These are phyloP conservation scores for Leccinellum rugosiceps DNA, from an alignment of 768 basidiomycete species.

Conservation along the genomic window DNA sequence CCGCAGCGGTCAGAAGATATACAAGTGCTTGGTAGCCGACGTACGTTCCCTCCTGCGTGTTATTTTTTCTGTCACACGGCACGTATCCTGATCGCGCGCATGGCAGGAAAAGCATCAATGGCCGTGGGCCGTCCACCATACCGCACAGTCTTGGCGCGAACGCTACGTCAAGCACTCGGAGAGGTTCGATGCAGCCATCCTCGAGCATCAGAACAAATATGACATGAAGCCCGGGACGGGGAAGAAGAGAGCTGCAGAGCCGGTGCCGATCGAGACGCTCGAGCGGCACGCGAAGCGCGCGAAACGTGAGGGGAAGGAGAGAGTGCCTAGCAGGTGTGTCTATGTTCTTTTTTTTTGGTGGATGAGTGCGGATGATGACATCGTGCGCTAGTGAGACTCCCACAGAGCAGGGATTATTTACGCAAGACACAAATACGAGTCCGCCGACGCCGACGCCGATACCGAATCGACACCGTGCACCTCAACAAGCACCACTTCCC, in stretches of 20 bases:
- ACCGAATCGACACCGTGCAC: not conserved
- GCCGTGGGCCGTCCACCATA: conserved; percentile 50
- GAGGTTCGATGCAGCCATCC: conserved; percentile 43
- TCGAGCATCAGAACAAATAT: conserved; percentile 36
- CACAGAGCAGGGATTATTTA: not conserved
- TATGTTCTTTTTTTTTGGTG: not conserved
- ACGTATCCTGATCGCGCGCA: not conserved
- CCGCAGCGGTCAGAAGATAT: conserved; percentile 47
- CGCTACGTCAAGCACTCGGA: conserved; percentile 48
- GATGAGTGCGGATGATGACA: not conserved
- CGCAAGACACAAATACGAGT: not conserved
- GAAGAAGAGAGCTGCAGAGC: conserved; percentile 1
- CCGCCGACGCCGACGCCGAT: not conserved
- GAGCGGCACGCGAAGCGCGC: conserved; percentile 6
- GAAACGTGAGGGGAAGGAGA: not conserved
- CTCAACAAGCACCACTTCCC: not conserved
- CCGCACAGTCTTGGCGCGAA: conserved; percentile 64
- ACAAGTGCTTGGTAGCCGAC: conserved; percentile 41
- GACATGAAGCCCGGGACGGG: not conserved
- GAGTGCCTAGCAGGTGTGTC: conserved; percentile 4
- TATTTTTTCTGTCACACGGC: not conserved
- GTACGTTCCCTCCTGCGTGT: conserved; percentile 33
- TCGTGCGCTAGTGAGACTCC: conserved; percentile 3
- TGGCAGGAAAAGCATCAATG: conserved; percentile 40
- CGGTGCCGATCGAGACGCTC: not conserved